Evolutionary conservation across 2,329 filamentous ascomycete genomes (phyloP).

Genomic region (Penicillium fuscoglaucum): DNA sequence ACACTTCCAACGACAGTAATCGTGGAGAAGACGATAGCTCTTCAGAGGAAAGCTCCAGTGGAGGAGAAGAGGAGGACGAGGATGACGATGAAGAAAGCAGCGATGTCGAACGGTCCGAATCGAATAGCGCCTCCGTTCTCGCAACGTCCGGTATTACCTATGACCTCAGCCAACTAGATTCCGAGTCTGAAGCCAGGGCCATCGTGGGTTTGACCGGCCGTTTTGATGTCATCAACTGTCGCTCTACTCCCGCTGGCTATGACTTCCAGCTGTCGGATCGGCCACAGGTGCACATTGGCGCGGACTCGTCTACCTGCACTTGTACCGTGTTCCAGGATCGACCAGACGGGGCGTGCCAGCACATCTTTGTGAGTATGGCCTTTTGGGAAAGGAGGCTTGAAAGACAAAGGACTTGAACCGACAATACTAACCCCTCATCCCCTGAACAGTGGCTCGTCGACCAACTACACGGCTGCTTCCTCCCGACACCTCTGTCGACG

Average conservation of each 20-base stretch:
- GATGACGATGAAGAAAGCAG: conserved; percentile 19
- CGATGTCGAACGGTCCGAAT: conserved; percentile 21
- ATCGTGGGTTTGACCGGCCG: conserved; percentile 35
- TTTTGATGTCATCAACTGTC: conserved; percentile 40
- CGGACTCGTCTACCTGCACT: conserved; percentile 36
- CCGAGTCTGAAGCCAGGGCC: conserved; percentile 34
- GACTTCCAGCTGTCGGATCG: conserved; percentile 41
- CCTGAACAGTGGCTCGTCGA: conserved; percentile 43
- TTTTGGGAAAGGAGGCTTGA: background rate
- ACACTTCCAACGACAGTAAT: conserved; percentile 21
- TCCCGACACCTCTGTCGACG: conserved; percentile 28
- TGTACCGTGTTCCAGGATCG: conserved; percentile 36
- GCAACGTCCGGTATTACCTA: conserved; percentile 39
- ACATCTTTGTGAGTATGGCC: conserved; percentile 42
- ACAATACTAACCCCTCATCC: conserved; percentile 9
- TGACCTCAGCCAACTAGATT: conserved; percentile 34
- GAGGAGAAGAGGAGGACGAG: conserved; percentile 12
- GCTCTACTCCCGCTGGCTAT: conserved; percentile 32
- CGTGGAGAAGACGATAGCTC: conserved; percentile 14
- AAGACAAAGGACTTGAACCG: background rate
- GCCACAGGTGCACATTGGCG: conserved; percentile 35
- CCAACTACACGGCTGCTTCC: conserved; percentile 40
- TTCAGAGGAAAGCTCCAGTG: conserved; percentile 15
- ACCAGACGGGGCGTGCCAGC: conserved; percentile 39
- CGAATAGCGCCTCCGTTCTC: conserved; percentile 24